phyloP scores from a whole-genome alignment of 129 eudicot species.

The Escallonia herrerae region DNA sequence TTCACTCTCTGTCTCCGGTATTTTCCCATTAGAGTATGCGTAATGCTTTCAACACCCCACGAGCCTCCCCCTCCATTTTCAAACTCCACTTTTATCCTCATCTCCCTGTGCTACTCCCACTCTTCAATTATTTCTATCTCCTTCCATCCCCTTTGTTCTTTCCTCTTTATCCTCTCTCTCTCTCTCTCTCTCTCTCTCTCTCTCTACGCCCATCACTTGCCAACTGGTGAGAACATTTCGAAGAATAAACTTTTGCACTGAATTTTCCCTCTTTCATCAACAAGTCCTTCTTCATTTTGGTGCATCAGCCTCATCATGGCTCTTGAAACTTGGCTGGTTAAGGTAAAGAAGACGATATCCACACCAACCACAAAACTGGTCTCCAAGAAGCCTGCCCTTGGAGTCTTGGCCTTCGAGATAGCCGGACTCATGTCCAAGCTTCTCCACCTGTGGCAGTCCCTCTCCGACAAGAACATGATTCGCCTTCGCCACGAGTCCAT shows the following conservation, averaged over 20 bases:
- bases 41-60: conserved; percentile 33
- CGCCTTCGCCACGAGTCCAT: conserved; percentile 54
- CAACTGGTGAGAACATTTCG: too few species aligned
- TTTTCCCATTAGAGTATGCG: too few species aligned
- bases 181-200: not conserved
- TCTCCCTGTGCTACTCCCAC: not conserved
- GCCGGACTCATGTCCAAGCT: conserved; percentile 74
- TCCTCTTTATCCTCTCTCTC: conserved; percentile 1
- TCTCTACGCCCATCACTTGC: conserved; percentile 10
- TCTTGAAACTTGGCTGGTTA: conserved; percentile 75
- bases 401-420: conserved; percentile 74
- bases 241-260: too few species aligned
- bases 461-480: conserved; percentile 49
- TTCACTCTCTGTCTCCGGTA: too few species aligned
- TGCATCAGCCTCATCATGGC: conserved; percentile 30
- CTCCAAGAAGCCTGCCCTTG: conserved; percentile 55
- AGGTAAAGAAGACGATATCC: conserved; percentile 65
- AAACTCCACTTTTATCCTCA: conserved; percentile 12
- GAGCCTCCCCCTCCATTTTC: conserved; percentile 19
- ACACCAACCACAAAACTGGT: conserved; percentile 25
- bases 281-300: not conserved
- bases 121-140: conserved; percentile 1
- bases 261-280: too few species aligned
- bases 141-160: not conserved
- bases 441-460: conserved; percentile 51